Base-by-base conservation (phyloP, 352 stramenopile genomes). In the Phytophthora sp. region DNA sequence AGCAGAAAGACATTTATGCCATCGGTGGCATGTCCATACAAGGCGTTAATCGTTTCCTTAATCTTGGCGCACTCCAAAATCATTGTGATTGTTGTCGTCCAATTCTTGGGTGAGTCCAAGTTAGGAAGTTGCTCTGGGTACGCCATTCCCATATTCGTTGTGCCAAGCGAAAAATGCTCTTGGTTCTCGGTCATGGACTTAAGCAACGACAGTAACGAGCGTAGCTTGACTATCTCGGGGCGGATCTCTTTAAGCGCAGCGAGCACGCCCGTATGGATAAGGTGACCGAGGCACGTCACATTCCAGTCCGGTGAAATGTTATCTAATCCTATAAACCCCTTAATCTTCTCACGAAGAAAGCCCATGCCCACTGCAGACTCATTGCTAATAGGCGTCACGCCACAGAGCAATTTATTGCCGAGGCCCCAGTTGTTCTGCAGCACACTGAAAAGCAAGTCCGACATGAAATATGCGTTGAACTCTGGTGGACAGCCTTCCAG, bases 371-470 rank as follows among this genome's bases (percentile, higher is more conserved):
- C 74, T 8, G 70, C 76, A 8, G 77, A 81, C 49, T 92, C 81
- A 49, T 76, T 86, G 24, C 77, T 73, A 35, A 71, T 75, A 11
- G 83, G 83, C 20, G 78, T 90, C 24, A 92, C 83, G 11, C 83
- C 83, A 18, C 83, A 92, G 5, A 92, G 64, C 48, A 92, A 50
- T 52, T 88, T 90, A 55, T 69, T 89, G 43, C 79, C 81, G 28
- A 91, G 73, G 13, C 79, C 81, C 83, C 83, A 92, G 39, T 88
- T 90, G 54, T 84, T 87, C 58, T 92, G 83, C 52, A 92, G 69
- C 48, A 92, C 77, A 56, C 87, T 89, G 71, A 88, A 92, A 23
- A 92, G 66, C 66, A 92, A 64, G 46, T 92, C 83, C 49, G 83
- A 87, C 66, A 92, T 77, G 54, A 91, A 91, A 62, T 91, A 92